phyloP scores from a whole-genome alignment of 345 rosid genomes.

The Kernera saxatilis region DNA sequence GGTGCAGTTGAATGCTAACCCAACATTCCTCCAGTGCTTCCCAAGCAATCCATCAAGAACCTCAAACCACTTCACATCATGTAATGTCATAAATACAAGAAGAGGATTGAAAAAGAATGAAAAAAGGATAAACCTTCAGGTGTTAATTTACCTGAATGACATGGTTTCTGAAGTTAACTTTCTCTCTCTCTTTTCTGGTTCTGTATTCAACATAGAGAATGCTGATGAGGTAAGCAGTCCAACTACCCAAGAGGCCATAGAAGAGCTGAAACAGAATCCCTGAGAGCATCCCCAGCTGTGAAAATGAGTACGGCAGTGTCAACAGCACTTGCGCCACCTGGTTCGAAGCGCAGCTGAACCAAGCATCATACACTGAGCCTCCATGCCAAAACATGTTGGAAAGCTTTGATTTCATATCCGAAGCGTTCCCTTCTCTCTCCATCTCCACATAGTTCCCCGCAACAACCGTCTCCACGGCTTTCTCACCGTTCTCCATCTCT shows the following conservation, averaged over 20 bases:
- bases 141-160: conserved; percentile 99
- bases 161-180: conserved; percentile 95
- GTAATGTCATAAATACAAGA: no score
- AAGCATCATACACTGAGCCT: conserved; percentile 94
- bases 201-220: conserved; percentile 93
- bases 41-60: conserved; percentile 99
- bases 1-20: conserved; percentile 98
- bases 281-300: conserved; percentile 96
- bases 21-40: conserved; percentile 98
- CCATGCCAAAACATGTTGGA: conserved; percentile 91
- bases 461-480: conserved; percentile 82
- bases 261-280: conserved; percentile 93
- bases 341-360: conserved; percentile 98
- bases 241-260: conserved; percentile 88
- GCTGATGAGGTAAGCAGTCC: conserved; percentile 98
- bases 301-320: conserved; percentile 93
- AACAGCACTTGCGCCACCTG: conserved; percentile 99
- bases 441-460: conserved; percentile 92
- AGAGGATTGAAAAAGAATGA: no score
- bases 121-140: no score
- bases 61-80: conserved; percentile 74
- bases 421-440: conserved; percentile 73
- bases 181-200: conserved; percentile 92
- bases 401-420: conserved; percentile 50
- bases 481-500: conserved; percentile 49